These are phyloP conservation scores for Pichiaceae sp. DNA, from an alignment of 1,139 yeast genomes.

Conservation along the genomic window DNA sequence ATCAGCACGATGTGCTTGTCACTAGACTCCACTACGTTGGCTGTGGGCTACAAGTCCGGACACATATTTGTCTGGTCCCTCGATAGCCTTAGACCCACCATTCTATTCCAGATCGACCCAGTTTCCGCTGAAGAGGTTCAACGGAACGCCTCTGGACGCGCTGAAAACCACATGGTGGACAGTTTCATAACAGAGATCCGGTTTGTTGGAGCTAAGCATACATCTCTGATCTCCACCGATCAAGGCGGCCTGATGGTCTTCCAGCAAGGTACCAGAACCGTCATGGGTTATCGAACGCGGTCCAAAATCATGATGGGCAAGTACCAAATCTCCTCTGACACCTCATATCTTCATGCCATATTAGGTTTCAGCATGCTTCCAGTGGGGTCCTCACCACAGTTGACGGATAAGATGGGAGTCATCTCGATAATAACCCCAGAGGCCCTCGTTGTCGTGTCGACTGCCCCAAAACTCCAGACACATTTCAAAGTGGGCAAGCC, in stretches of 20 bases:
- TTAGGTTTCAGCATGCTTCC: slow-evolving; percentile 16
- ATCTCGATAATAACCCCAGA: slow-evolving; percentile 53
- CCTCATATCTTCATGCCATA: slow-evolving; percentile 12
- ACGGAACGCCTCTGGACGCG: slow-evolving; percentile 20
- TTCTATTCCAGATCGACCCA: slow-evolving; percentile 27
- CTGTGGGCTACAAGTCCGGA: slow-evolving; percentile 38
- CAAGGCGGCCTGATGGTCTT: slow-evolving; percentile 47
- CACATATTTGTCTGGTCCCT: slow-evolving; percentile 40
- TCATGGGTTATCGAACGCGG: slow-evolving; percentile 42
- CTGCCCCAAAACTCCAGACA: slow-evolving; percentile 42
- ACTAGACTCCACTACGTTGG: slow-evolving; percentile 41
- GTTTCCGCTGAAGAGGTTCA: slow-evolving; percentile 13
- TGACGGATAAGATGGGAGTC: slow-evolving; percentile 34
- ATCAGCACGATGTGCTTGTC: slow-evolving; percentile 25
- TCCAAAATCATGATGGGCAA: slow-evolving; percentile 48
- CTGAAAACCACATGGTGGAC: slow-evolving; percentile 47
- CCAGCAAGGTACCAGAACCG: slow-evolving; percentile 51
- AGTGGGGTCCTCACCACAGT: slow-evolving; percentile 15
- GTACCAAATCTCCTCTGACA: slow-evolving; percentile 20
- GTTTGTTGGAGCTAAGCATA: slow-evolving; percentile 50
- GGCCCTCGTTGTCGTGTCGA: slow-evolving; percentile 45
- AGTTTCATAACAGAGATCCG: slow-evolving; percentile 38
- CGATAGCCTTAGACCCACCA: slow-evolving; percentile 13
- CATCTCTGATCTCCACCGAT: slow-evolving; percentile 54
- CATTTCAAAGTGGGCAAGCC: slow-evolving; percentile 48